Evolutionary conservation across 495 filamentous ascomycete species (phyloP).

Genomic region (Penicillium taxi): DNA sequence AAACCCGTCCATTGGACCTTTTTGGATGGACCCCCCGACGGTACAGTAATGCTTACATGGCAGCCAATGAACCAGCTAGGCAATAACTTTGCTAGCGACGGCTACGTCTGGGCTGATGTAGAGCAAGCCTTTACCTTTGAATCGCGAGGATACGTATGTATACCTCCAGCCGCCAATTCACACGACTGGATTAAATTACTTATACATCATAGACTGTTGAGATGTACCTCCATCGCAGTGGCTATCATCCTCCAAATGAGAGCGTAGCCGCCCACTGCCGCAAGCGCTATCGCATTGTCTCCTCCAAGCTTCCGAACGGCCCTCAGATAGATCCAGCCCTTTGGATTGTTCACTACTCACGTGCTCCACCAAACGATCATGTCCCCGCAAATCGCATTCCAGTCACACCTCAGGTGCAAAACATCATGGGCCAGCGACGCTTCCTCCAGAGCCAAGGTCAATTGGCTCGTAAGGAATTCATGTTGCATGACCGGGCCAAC

Average conservation of each 20-base stretch:
- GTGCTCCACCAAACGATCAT: constrained; percentile 61
- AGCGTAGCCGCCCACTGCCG: constrained; percentile 62
- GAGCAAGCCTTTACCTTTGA: constrained; percentile 66
- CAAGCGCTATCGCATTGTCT: constrained; percentile 73
- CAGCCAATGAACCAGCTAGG: constrained; percentile 62
- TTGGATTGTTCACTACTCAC: constrained; percentile 91
- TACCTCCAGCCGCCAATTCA: constrained; percentile 2
- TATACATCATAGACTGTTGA: constrained; percentile 53
- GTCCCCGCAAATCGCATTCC: constrained; percentile 58
- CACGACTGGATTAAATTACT: background rate
- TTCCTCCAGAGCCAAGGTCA: constrained; percentile 72
- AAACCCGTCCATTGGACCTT: constrained; percentile 88
- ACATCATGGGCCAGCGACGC: constrained; percentile 52
- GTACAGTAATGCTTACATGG: constrained; percentile 77
- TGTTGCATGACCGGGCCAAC: constrained; percentile 76
- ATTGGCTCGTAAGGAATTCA: constrained; percentile 84
- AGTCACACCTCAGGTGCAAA: constrained; percentile 48
- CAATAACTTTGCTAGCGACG: constrained; percentile 75
- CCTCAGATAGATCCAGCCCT: constrained; percentile 68
- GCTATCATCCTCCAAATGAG: constrained; percentile 63
- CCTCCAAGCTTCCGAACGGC: constrained; percentile 50
- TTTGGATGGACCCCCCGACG: constrained; percentile 71
- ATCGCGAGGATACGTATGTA: constrained; percentile 66
- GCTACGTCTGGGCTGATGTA: constrained; percentile 77
- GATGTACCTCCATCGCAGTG: constrained; percentile 70